phyloP scores from a whole-genome alignment of 345 rosid species.

The Syzygium grande region DNA sequence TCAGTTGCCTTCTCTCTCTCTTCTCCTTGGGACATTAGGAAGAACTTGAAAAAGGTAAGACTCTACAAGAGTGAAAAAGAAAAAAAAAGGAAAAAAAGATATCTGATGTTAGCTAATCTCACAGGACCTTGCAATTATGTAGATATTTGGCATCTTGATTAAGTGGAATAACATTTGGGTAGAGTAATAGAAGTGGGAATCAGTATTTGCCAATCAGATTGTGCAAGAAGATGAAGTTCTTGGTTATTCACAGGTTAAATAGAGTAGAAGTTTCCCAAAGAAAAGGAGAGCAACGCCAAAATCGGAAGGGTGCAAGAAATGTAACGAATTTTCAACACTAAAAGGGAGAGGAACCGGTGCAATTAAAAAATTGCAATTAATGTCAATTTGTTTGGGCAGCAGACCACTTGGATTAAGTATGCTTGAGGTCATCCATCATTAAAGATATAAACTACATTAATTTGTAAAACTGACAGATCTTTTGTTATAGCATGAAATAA shows the following conservation, averaged over 20 bases:
- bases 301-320: neutral
- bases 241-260: neutral
- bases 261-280: neutral
- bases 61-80: neutral
- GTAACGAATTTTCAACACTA: neutral
- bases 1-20: constrained; percentile 9
- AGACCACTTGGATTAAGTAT: neutral
- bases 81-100: neutral
- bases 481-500: neutral
- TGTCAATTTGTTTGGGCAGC: neutral
- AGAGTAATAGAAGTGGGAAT: neutral
- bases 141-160: neutral
- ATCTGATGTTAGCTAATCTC: neutral
- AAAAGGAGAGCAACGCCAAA: neutral
- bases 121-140: neutral
- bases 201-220: neutral
- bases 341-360: neutral
- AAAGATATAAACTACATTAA: neutral
- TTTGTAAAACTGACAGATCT: neutral
- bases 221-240: neutral
- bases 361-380: neutral
- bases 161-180: neutral
- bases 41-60: neutral
- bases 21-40: neutral
- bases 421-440: neutral